These are phyloP conservation scores for Terana coerulea DNA, from an alignment of 768 basidiomycete species.

Conservation along the genomic window DNA sequence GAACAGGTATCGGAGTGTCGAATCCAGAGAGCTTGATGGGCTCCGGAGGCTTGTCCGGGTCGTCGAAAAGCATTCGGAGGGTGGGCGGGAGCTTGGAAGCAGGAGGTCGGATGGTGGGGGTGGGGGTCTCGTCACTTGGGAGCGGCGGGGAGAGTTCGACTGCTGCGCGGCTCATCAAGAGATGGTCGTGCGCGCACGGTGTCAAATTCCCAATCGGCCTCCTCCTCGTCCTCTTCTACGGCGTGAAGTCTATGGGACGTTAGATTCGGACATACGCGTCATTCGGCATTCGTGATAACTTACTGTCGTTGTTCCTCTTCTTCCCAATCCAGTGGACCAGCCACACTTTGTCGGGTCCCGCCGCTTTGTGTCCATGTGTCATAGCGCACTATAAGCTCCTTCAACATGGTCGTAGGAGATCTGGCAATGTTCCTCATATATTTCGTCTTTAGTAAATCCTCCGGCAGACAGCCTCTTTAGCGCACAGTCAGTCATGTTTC, in stretches of 20 bases:
- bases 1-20: slow-evolving; percentile 13
- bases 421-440: slow-evolving; percentile 85
- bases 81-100: slow-evolving; percentile 68
- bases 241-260: not conserved
- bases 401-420: slow-evolving; percentile 57
- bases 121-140: slow-evolving; percentile 25
- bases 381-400: slow-evolving; percentile 78
- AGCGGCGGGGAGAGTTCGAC: slow-evolving; percentile 12
- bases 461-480: slow-evolving; percentile 79
- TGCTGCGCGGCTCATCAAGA: not conserved
- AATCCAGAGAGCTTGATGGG: slow-evolving; percentile 40
- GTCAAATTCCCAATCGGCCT: slow-evolving; percentile 74
- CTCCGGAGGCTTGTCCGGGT: slow-evolving; percentile 37
- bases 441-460: slow-evolving; percentile 81
- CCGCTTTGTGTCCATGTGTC: slow-evolving; percentile 66
- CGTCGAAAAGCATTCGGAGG: slow-evolving; percentile 75
- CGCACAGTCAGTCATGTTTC: not conserved
- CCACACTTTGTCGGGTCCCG: slow-evolving; percentile 75
- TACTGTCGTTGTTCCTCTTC: slow-evolving; percentile 48
- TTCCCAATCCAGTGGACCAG: slow-evolving; percentile 69
- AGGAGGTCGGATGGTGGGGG: slow-evolving; percentile 47
- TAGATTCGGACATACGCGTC: not conserved
- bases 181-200: slow-evolving; percentile 49
- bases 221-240: slow-evolving; percentile 15
- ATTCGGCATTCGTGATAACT: not conserved